These are phyloP conservation scores for Xylariales sp. DNA, from an alignment of 2,329 filamentous ascomycete genomes.

Conservation along the genomic window DNA sequence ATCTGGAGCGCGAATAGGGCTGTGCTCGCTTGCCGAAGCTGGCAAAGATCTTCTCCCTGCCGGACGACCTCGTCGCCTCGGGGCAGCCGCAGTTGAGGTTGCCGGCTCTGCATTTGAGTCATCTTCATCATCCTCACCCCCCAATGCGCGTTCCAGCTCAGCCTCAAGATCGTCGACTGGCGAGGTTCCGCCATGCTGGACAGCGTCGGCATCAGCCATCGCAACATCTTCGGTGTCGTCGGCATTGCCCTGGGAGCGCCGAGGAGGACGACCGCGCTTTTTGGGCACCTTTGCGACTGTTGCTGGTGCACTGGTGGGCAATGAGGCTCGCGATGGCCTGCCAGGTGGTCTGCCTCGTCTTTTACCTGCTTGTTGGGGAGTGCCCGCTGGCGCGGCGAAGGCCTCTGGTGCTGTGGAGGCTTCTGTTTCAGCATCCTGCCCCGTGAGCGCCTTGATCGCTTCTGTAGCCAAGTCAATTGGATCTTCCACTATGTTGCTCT, in stretches of 20 bases:
- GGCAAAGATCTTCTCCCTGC: conserved; percentile 14
- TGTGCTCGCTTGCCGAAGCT: conserved; percentile 5
- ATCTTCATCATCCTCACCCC: conserved; percentile 12
- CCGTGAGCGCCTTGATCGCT: conserved; percentile 27
- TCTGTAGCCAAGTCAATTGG: conserved; percentile 38
- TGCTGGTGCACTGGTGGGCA: not conserved
- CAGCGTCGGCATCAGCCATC: conserved; percentile 19
- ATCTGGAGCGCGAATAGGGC: conserved; percentile 3
- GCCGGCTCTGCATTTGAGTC: not conserved
- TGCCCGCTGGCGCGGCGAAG: no score
- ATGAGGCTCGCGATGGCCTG: conserved; percentile 21
- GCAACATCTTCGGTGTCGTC: conserved; percentile 20
- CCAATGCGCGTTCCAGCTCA: conserved; percentile 28
- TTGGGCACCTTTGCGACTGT: conserved; percentile 13
- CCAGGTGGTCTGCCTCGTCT: conserved; percentile 25
- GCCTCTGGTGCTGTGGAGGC: no score
- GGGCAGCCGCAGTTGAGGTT: conserved; percentile 5
- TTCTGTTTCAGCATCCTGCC: conserved; percentile 8
- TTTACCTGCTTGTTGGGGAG: conserved; percentile 20
- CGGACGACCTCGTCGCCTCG: conserved; percentile 30
- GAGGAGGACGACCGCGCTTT: conserved; percentile 24
- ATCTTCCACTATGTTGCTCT: conserved; percentile 14
- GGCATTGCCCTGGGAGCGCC: conserved; percentile 16
- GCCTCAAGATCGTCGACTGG: conserved; percentile 30
- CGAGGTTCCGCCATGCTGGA: conserved; percentile 12